Base-by-base conservation (phyloP, 176 grass and related monocot genomes). In the Musa troglodytarum region DNA sequence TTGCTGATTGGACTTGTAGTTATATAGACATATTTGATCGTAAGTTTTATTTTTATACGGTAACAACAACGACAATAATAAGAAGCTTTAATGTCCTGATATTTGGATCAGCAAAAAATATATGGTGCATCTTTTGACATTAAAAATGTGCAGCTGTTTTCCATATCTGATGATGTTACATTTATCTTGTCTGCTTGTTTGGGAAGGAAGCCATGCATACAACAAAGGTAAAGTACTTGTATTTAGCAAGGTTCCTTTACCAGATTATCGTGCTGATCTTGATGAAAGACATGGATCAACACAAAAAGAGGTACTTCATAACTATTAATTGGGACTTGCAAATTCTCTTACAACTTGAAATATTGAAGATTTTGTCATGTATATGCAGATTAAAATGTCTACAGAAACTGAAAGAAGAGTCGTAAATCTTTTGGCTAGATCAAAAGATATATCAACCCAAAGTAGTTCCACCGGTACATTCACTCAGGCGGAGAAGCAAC, bases 191-290 rank as follows among this genome's bases (percentile, higher is more conserved):
- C 74, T 81, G 71, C 83, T 88, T 86, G 62, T 75, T 69, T 80
- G 83, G 59, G 78, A 85, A 87, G 81, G 74, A 85, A 98, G 94
- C 73, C 89, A 93, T 83, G 90, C 83, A 74, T 93, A 93, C 84
- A 89, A 90, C 75, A 93, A 84, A 93, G 94, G 90, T 50, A 98
- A 91, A 78, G 83, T 78, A 72, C 77, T 98, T 81, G 94, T 98
- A 66, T 91, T 98, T 73, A 98, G 94, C 75, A 98, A 98, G 87
- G 74, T 87, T 15, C 94, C 94, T 77, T 66, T 98, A 79, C 94
- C 88, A 85, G 86, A 98, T 83, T 98, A 98, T 77, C 86, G 94
- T 62, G 94, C 90, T 68, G 94, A 98, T 87, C 88, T 98, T 70
- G 94, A 98, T 71, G 88, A 93, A 74, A 85, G 84, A 24, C 86